Evolutionary conservation across 805 yeast genomes (phyloP), one percentile per base, ranked within the genome.

Genomic region (Yamadazyma akitaensis): DNA sequence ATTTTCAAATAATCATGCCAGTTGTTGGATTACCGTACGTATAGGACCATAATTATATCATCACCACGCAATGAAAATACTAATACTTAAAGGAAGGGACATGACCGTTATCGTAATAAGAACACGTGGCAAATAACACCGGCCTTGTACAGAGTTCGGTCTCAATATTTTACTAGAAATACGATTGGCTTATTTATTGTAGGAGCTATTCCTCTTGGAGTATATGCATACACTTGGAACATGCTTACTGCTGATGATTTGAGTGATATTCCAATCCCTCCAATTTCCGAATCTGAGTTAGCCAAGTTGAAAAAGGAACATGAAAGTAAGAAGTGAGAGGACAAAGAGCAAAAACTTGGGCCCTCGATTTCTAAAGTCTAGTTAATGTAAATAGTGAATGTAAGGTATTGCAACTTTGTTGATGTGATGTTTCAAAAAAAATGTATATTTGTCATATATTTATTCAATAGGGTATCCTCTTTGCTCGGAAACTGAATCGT

Each of bases 261-360:
- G 63, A 81, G 76, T 39, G 97, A 91, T 62, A 88, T 92, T 55
- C 97, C 97, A 35, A 82, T 92, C 54, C 99, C 99, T 40, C 97
- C 98, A 16, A 76, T 92, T 49, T 77, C 84, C 34, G 94, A 86
- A 50, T 82, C 76, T 44, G 94, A 89, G 61, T 73, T 92, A 60
- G 79, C 77, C 42, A 74, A 80, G 63, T 76, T 91, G 70, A 82
- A 79, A 65, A 73, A 77, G 60, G 96, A 88, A 62, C 87, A 85
- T 60, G 86, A 82, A 62, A 76, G 62, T 38, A 65, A 67, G 53
- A 65, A 70, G 56, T 17, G 39, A 25, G 36, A 28, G n/a, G 9
- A 28, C n/a, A 28, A 28, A 11, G 12, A 9, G 12, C 32, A 28
- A 11, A 13, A 28, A 3, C 4, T 13, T 5, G 32, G 32, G 10